phyloP scores from a whole-genome alignment of 176 grass and related monocot species.

The Avena eriantha region DNA sequence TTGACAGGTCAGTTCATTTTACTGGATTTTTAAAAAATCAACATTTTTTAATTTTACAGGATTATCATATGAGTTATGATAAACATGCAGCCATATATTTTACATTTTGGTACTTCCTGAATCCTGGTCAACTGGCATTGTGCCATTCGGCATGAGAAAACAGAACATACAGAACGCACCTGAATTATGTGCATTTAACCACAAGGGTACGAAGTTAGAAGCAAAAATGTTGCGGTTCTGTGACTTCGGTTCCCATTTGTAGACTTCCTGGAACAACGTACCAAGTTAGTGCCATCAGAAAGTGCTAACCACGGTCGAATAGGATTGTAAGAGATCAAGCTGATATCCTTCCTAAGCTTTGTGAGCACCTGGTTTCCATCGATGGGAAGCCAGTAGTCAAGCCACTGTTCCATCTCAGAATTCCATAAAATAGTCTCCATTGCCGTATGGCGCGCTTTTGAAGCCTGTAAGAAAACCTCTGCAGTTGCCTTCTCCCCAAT shows the following conservation, averaged over 20 bases:
- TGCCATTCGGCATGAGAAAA: not conserved
- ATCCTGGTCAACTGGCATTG: no score
- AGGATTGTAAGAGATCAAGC: no score
- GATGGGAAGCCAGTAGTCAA: slow-evolving; percentile 77
- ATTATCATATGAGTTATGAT: no score
- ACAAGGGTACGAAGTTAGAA: slow-evolving; percentile 88
- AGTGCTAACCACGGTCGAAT: not conserved
- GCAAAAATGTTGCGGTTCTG: slow-evolving; percentile 77
- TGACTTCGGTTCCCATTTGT: slow-evolving; percentile 58
- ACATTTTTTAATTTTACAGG: no score
- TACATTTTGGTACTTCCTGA: no score
- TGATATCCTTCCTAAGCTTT: no score
- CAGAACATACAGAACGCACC: slow-evolving; percentile 41
- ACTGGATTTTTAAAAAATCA: no score
- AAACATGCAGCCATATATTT: no score
- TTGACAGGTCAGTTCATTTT: no score
- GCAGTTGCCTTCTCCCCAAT: slow-evolving; percentile 60
- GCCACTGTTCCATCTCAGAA: slow-evolving; percentile 76
- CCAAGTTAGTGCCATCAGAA: slow-evolving; percentile 18
- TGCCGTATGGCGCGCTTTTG: slow-evolving; percentile 57
- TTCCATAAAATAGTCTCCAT: slow-evolving; percentile 91
- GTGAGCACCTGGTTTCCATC: slow-evolving; percentile 30
- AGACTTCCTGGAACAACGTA: slow-evolving; percentile 58
- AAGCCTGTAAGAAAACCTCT: slow-evolving; percentile 57
- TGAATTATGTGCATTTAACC: slow-evolving; percentile 66